These are phyloP conservation scores for Rhizophora apiculata DNA, from an alignment of 345 rosid genomes.

Conservation along the genomic window DNA sequence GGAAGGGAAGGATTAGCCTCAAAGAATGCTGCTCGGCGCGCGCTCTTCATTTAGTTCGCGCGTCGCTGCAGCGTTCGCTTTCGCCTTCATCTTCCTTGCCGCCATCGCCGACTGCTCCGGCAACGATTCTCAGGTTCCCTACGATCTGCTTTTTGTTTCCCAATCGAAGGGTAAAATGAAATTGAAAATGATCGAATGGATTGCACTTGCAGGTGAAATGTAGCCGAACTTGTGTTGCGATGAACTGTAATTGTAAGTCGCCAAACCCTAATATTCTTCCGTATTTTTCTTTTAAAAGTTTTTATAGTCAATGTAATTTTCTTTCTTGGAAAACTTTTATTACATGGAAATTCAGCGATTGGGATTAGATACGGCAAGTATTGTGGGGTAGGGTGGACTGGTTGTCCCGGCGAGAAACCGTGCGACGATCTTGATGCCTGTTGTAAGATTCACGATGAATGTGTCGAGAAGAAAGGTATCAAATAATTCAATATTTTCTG, in stretches of 20 bases:
- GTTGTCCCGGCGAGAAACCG: conserved; percentile 84
- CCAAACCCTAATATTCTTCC: background rate
- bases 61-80: conserved; percentile 25
- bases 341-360: conserved; percentile 33
- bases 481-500: background rate
- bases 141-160: background rate
- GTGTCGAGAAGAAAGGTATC: conserved; percentile 68
- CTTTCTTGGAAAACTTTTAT: background rate
- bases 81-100: conserved; percentile 36
- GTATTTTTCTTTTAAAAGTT: too few species aligned
- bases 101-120: conserved; percentile 29
- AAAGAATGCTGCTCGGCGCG: conserved; percentile 21
- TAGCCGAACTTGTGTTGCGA: conserved; percentile 64
- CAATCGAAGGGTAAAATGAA: background rate
- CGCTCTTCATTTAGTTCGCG: conserved; percentile 13
- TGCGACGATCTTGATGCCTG: conserved; percentile 89
- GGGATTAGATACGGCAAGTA: conserved; percentile 91
- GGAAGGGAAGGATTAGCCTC: background rate
- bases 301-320: too few species aligned
- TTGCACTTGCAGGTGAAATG: conserved; percentile 49
- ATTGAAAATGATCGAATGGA: background rate
- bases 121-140: conserved; percentile 40
- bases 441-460: conserved; percentile 80
- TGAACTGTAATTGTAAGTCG: conserved; percentile 60
- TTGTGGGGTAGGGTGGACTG: conserved; percentile 88